phyloP scores from a whole-genome alignment of 108 stramenopile species.

The Asterionellopsis glacialis region DNA sequence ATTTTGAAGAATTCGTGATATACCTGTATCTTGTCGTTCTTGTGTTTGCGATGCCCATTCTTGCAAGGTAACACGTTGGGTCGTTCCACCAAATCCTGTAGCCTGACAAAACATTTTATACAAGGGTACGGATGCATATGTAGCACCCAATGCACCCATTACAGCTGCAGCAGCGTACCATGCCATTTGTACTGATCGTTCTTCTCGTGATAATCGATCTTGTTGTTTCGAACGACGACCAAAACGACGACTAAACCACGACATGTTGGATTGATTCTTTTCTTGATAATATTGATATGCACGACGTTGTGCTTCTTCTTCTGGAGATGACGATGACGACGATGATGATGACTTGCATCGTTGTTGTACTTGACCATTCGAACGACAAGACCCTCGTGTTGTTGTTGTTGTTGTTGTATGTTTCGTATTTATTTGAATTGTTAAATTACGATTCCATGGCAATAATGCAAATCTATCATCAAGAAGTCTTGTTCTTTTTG shows the following conservation, averaged over 20 bases:
- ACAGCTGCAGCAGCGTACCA: slow-evolving; percentile 78
- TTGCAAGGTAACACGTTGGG: slow-evolving; percentile 73
- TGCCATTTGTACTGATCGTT: slow-evolving; percentile 67
- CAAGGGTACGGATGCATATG: slow-evolving; percentile 97
- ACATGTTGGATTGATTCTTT: slow-evolving; percentile 6
- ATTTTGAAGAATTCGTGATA: not conserved
- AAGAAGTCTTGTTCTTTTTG: no score
- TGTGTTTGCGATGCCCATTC: slow-evolving; percentile 41
- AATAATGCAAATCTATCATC: no score
- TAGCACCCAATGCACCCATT: slow-evolving; percentile 76
- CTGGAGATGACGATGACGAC: not conserved
- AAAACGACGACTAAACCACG: slow-evolving; percentile 11
- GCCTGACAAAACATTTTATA: slow-evolving; percentile 99
- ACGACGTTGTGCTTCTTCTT: slow-evolving; percentile 32
- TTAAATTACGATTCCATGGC: no score
- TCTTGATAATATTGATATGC: slow-evolving; percentile 73
- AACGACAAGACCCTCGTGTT: no score
- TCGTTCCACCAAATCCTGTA: slow-evolving; percentile 98
- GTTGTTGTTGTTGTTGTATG: no score
- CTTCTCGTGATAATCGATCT: slow-evolving; percentile 20
- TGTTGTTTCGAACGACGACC: slow-evolving; percentile 1
- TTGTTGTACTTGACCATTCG: no score
- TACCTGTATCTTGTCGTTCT: slow-evolving; percentile 19
- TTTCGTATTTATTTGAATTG: no score
- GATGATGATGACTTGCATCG: no score